Evolutionary conservation across 257 asterid species (phyloP), one percentile per base, ranked within the genome.

Genomic region (Capsicum chinense): DNA sequence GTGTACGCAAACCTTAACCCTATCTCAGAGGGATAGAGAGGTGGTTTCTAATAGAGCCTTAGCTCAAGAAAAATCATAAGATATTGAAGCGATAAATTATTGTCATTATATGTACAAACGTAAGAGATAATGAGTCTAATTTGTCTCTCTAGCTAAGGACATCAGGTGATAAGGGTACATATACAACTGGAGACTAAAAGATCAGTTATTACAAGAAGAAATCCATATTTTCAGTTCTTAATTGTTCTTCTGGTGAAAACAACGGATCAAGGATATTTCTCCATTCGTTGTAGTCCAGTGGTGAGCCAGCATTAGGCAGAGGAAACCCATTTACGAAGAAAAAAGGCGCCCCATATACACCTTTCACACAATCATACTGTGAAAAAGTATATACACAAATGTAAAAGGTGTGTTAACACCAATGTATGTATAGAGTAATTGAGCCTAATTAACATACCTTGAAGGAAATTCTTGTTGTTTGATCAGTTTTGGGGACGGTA

Each of bases 281-380:
- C 98, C 99, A 97, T 80, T 85, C 91, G 21, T 82, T 44, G 60
- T 86, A 89, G 84, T 85, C 83, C 0, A 92, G 26, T n/a, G 97
- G 80, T 14, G 97, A 91, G 13, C 95, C 99, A 0, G 92, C 91
- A n/a, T 94, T 93, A 0, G 98, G 92, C 85, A 94, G 88, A 0
- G 96, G 97, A 81, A 95, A 93, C 42, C 99, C 99, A 19, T 97
- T 97, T 13, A 95, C 93, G 16, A 95, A 97, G 93, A 97, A 97
- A 87, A 39, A 88, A 0, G 99, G 99, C 0, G 99, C 91, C 16
- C 97, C 98, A 10, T 92, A 95, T 42, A 97, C 98, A 33, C 98
- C 98, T 62, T 92, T 89, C 62, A 92, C 19, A 89, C 99, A 89
- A 58, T 98, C 98, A 86, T 90, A 92, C 99, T 96, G 91, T 86